These are phyloP conservation scores for Hamiltosporidium tvaerminnensis DNA, from an alignment of 371 early-diverging fungal genomes.

Conservation along the genomic window DNA sequence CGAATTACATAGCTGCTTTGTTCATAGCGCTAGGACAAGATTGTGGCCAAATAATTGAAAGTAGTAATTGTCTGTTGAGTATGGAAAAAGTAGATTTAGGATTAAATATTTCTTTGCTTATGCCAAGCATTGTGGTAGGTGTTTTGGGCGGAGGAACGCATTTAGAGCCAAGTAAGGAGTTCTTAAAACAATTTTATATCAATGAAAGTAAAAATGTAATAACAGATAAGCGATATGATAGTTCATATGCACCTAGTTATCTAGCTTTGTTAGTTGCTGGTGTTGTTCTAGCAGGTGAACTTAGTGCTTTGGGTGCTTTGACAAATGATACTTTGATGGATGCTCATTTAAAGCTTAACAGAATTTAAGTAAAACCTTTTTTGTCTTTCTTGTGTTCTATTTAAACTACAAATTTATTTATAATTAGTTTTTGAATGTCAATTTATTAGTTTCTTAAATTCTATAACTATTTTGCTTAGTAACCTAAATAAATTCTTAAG, in stretches of 20 bases:
- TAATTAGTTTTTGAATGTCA: too few species aligned
- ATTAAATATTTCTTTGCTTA: conserved; percentile 67
- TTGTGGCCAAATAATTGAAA: conserved; percentile 83
- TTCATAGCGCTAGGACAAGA: conserved; percentile 84
- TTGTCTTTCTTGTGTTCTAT: too few species aligned
- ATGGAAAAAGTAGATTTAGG: conserved; percentile 69
- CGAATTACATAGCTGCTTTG: conserved; percentile 78
- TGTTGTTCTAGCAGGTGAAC: conserved; percentile 83
- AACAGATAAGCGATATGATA: conserved; percentile 55
- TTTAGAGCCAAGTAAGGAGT: conserved; percentile 66
- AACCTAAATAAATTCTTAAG: too few species aligned
- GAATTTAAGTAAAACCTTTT: conserved; percentile 7
- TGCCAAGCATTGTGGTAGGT: conserved; percentile 85
- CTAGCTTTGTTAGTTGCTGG: conserved; percentile 72
- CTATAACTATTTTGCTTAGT: too few species aligned
- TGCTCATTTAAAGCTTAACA: conserved; percentile 25
- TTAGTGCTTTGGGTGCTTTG: conserved; percentile 59
- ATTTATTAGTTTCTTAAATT: too few species aligned
- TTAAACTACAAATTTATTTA: too few species aligned
- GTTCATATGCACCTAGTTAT: conserved; percentile 63
- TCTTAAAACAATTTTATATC: conserved; percentile 71
- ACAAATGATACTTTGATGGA: conserved; percentile 22
- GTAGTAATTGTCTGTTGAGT: conserved; percentile 73
- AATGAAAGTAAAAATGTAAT: conserved; percentile 62
- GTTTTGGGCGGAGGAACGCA: conserved; percentile 82